phyloP scores from a whole-genome alignment of 352 stramenopile genomes.

The Phytopythium helicoides region DNA sequence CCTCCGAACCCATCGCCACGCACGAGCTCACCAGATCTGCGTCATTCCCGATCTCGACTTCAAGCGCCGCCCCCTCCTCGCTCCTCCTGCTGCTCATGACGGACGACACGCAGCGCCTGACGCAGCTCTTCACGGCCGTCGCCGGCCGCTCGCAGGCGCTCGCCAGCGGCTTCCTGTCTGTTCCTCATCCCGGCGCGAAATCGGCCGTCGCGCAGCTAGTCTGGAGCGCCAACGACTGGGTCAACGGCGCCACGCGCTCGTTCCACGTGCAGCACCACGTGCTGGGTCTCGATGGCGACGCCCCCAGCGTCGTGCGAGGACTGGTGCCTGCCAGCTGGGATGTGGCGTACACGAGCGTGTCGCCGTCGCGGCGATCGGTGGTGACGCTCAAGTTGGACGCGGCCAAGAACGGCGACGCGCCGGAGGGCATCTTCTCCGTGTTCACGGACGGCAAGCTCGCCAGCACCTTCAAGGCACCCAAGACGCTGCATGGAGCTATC shows the following conservation, averaged over 20 bases:
- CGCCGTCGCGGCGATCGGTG: constrained; percentile 45
- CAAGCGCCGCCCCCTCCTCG: not conserved
- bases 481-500: constrained; percentile 64
- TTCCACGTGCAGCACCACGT: constrained; percentile 60
- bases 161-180: constrained; percentile 31
- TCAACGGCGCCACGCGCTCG: constrained; percentile 52
- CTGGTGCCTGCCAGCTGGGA: constrained; percentile 41
- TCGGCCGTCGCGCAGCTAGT: constrained; percentile 47
- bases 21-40: not conserved
- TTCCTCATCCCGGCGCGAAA: constrained; percentile 15
- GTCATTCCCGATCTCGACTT: not conserved
- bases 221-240: constrained; percentile 56
- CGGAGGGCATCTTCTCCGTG: constrained; percentile 55
- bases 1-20: not conserved
- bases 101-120: constrained; percentile 21
- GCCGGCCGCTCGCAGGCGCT: constrained; percentile 52
- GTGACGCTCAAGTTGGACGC: constrained; percentile 62
- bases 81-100: not conserved
- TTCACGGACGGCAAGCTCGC: constrained; percentile 38
- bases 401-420: constrained; percentile 22
- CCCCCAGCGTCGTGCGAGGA: constrained; percentile 25
- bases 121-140: constrained; percentile 43
- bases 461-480: constrained; percentile 57
- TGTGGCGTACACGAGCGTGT: constrained; percentile 46
- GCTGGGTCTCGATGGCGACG: constrained; percentile 7